A percentile compares a stretch with the other conserved stretches of the same genome.
phyloP scores from a whole-genome alignment of 495 filamentous ascomycete genomes.

The Neurospora sp. region DNA sequence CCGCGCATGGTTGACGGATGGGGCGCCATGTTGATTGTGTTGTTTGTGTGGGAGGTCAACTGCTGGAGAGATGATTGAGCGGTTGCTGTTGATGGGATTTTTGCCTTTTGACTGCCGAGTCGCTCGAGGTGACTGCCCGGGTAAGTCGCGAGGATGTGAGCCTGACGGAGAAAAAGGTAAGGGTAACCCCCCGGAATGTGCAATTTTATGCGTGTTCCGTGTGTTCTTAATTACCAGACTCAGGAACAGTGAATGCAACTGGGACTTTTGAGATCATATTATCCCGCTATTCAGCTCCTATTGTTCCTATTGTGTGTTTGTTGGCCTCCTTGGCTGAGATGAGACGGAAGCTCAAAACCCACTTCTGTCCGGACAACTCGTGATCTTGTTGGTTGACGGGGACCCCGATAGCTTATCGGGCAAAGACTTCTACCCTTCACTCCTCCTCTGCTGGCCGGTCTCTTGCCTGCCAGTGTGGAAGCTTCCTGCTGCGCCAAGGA shows the following conservation, averaged over 20 bases:
- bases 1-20: no score
- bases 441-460: background rate
- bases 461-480: background rate
- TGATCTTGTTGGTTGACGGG: background rate
- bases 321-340: background rate
- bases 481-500: background rate
- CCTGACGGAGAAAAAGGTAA: no score
- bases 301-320: background rate
- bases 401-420: background rate
- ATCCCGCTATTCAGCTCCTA: background rate
- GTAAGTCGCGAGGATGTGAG: no score
- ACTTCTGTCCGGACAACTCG: background rate
- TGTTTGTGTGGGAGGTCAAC: no score
- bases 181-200: background rate
- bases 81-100: no score
- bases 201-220: background rate
- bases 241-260: background rate
- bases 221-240: background rate
- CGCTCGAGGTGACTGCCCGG: no score
- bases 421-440: background rate
- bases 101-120: no score
- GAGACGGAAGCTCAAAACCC: background rate
- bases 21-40: no score
- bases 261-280: background rate
- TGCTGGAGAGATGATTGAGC: no score